Evolutionary conservation across 345 rosid genomes (phyloP).

Genomic region (Jatropha curcas): DNA sequence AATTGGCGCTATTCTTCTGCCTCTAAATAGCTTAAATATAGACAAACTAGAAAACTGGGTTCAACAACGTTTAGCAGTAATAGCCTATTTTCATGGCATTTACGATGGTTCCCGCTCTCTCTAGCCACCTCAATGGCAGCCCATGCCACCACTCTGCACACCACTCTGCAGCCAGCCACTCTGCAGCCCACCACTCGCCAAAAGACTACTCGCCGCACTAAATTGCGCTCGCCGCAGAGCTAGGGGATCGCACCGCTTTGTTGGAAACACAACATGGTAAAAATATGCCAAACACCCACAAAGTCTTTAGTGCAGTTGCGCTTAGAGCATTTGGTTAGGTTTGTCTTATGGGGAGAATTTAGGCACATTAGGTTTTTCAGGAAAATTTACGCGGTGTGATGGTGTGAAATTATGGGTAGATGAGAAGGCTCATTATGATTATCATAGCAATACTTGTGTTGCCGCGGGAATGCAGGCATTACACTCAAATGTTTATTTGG

Average conservation of each 20-base stretch:
- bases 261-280: slow-evolving; percentile 23
- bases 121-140: no score
- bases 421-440: slow-evolving; percentile 29
- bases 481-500: slow-evolving; percentile 45
- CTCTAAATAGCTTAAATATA: no score
- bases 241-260: slow-evolving; percentile 22
- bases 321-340: slow-evolving; percentile 32
- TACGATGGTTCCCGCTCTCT: no score
- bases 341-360: slow-evolving; percentile 36
- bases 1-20: no score
- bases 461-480: slow-evolving; percentile 31
- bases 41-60: no score
- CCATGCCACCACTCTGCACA: no score
- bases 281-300: slow-evolving; percentile 22
- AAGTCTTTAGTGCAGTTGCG: slow-evolving; percentile 12
- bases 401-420: slow-evolving; percentile 31
- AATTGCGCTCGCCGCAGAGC: slow-evolving; percentile 15
- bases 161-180: no score
- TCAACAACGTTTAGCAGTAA: no score
- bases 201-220: slow-evolving; percentile 26
- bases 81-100: no score
- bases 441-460: slow-evolving; percentile 12
- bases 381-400: not conserved
- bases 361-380: slow-evolving; percentile 21
- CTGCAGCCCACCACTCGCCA: slow-evolving; percentile 5